A percentile compares a stretch with the other conserved stretches of the same genome.
Evolutionary conservation across 176 grass and related monocot genomes (phyloP).

Genomic region (Calamus simplicifolius): DNA sequence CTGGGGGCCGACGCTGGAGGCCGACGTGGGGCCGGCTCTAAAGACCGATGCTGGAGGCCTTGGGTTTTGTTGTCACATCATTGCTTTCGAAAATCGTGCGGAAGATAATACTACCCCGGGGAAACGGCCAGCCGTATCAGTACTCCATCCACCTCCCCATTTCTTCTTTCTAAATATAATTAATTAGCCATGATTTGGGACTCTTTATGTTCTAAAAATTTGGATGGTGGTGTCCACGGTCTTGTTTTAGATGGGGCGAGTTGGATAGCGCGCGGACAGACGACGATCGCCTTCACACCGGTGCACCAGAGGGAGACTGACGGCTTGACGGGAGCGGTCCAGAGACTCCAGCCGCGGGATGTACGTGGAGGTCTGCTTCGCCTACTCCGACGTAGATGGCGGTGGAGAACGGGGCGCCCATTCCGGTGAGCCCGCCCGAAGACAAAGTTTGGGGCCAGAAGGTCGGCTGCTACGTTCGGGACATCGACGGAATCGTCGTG

Average conservation of each 20-base stretch:
- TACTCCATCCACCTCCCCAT: conserved; percentile 2
- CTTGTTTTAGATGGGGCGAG: conserved; percentile 51
- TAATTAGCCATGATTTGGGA: too few species aligned
- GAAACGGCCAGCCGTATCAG: too few species aligned
- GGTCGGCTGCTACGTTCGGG: conserved; percentile 71
- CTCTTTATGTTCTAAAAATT: too few species aligned
- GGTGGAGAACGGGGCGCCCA: conserved; percentile 43
- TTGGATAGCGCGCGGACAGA: conserved; percentile 71
- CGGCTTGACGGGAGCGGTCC: conserved; percentile 38
- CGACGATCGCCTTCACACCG: conserved; percentile 79
- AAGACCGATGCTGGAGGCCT: too few species aligned
- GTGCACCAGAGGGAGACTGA: conserved; percentile 75
- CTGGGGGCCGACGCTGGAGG: too few species aligned
- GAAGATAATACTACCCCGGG: too few species aligned
- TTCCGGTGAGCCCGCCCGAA: conserved; percentile 50
- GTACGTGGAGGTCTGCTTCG: conserved; percentile 76
- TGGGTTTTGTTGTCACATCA: too few species aligned
- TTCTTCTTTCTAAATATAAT: background rate
- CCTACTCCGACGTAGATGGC: conserved; percentile 67
- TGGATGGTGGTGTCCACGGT: background rate
- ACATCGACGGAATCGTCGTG: conserved; percentile 64
- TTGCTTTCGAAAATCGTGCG: too few species aligned
- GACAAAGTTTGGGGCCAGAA: conserved; percentile 71
- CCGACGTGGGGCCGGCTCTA: too few species aligned
- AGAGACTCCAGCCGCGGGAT: conserved; percentile 21